A percentile compares a stretch with the other conserved stretches of the same genome.
phyloP scores from a whole-genome alignment of 2,329 filamentous ascomycete species.

The Venturia asperata region DNA sequence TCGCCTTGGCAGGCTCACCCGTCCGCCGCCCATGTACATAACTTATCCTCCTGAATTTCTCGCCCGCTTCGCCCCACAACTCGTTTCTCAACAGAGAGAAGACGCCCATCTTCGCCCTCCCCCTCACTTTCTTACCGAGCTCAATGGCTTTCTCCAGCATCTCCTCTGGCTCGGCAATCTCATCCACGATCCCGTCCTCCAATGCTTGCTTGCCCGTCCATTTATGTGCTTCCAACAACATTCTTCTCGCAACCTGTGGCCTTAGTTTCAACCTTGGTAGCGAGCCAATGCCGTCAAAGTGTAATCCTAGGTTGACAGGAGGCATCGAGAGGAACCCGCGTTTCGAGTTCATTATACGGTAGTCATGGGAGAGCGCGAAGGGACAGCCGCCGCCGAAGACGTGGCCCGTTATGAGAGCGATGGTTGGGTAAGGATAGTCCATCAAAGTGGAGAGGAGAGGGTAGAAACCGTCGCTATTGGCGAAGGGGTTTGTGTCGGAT shows the following conservation, averaged over 20 bases:
- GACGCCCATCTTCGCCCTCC: slow-evolving; percentile 42
- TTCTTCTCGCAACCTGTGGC: slow-evolving; percentile 47
- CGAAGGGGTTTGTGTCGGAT: slow-evolving; percentile 43
- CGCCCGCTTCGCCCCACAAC: slow-evolving; percentile 47
- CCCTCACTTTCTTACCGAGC: slow-evolving; percentile 38
- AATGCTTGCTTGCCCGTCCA: slow-evolving; percentile 49
- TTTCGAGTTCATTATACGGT: slow-evolving; percentile 35
- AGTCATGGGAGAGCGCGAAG: slow-evolving; percentile 43
- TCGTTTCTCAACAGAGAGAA: slow-evolving; percentile 47
- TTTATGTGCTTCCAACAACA: slow-evolving; percentile 49
- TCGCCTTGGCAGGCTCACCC: slow-evolving; percentile 41
- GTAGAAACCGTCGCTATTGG: slow-evolving; percentile 52
- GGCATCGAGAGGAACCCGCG: slow-evolving; percentile 41
- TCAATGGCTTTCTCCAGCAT: slow-evolving; percentile 44
- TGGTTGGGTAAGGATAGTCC: slow-evolving; percentile 44
- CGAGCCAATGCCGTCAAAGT: slow-evolving; percentile 49
- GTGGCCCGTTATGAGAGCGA: slow-evolving; percentile 43
- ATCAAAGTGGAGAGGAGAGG: slow-evolving; percentile 45
- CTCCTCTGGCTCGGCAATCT: slow-evolving; percentile 41
- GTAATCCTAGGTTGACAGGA: slow-evolving; percentile 48
- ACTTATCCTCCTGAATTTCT: slow-evolving; percentile 45
- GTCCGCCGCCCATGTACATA: slow-evolving; percentile 46
- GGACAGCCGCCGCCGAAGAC: slow-evolving; percentile 45
- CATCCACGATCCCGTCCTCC: slow-evolving; percentile 49
- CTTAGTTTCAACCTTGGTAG: slow-evolving; percentile 47